These are phyloP conservation scores for Vigna mungo DNA, from an alignment of 306 rosid species.

Conservation along the genomic window DNA sequence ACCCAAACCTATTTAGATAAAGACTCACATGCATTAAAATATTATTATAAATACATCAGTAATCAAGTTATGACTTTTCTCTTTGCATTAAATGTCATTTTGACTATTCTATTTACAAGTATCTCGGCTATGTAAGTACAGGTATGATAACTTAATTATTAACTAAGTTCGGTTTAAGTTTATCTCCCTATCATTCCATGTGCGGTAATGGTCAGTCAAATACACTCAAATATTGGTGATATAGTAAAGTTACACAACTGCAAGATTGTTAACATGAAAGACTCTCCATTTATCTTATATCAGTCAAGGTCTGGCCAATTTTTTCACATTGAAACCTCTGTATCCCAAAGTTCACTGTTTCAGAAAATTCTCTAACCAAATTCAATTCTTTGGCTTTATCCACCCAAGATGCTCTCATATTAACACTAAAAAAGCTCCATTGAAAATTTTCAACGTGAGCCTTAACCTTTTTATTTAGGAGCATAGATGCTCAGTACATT, in stretches of 20 bases:
- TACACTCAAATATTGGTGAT: neutral
- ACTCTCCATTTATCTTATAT: neutral
- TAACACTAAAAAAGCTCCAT: neutral
- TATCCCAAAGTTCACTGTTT: neutral
- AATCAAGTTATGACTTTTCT: too few species aligned
- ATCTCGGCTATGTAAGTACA: too few species aligned
- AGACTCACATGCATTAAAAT: too few species aligned
- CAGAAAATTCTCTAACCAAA: constrained; percentile 7
- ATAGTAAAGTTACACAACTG: neutral
- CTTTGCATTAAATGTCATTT: too few species aligned
- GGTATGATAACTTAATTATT: too few species aligned
- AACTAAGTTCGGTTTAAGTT: too few species aligned
- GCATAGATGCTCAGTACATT: neutral
- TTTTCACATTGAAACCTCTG: neutral
- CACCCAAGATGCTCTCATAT: neutral
- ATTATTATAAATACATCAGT: too few species aligned
- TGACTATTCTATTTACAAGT: too few species aligned
- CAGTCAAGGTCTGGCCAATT: neutral
- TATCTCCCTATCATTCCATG: too few species aligned
- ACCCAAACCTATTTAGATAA: too few species aligned
- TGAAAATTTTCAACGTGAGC: neutral
- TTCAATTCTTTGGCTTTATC: neutral
- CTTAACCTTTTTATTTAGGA: neutral
- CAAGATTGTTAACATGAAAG: neutral
- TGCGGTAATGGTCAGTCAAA: neutral